A percentile compares a stretch with the other conserved stretches of the same genome.
Conservation (phyloP, 495 filamentous ascomycete genomes). For the Penicillium argentinense region DNA sequence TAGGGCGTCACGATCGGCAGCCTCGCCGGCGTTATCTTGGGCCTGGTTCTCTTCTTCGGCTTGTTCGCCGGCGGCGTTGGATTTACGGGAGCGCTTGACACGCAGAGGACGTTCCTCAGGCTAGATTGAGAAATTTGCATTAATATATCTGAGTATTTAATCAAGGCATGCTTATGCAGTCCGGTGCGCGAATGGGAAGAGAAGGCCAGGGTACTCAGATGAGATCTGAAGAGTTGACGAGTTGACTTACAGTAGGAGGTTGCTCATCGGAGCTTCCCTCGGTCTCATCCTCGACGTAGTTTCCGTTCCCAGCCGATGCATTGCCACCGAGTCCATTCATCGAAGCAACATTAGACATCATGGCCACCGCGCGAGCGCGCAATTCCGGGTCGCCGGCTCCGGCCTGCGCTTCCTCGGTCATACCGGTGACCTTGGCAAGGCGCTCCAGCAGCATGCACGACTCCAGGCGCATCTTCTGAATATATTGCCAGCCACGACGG, state of each 20-base stretch:
- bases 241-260: slow-evolving; percentile 42
- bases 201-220: no score
- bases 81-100: slow-evolving; percentile 73
- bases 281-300: slow-evolving; percentile 44
- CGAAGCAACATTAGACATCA: slow-evolving; percentile 30
- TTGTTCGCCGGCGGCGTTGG: slow-evolving; percentile 29
- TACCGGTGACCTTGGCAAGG: slow-evolving; percentile 79
- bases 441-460: slow-evolving; percentile 88
- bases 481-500: slow-evolving; percentile 73
- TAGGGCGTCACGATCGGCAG: slow-evolving; percentile 21
- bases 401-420: slow-evolving; percentile 50
- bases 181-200: no score
- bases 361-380: slow-evolving; percentile 33
- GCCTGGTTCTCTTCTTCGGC: slow-evolving; percentile 22
- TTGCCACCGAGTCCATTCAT: slow-evolving; percentile 26
- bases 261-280: slow-evolving; percentile 51
- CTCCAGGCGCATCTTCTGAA: slow-evolving; percentile 90
- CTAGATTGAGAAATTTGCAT: slow-evolving; percentile 39
- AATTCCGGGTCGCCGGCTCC: slow-evolving; percentile 36
- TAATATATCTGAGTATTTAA: slow-evolving; percentile 4
- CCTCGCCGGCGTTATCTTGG: slow-evolving; percentile 17
- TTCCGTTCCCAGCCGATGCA: slow-evolving; percentile 22
- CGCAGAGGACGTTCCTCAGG: slow-evolving; percentile 89
- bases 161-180: not conserved
- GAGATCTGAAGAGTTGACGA: no score